Conservation (phyloP, 768 basidiomycete genomes). For the Leccinum barrowsii region DNA sequence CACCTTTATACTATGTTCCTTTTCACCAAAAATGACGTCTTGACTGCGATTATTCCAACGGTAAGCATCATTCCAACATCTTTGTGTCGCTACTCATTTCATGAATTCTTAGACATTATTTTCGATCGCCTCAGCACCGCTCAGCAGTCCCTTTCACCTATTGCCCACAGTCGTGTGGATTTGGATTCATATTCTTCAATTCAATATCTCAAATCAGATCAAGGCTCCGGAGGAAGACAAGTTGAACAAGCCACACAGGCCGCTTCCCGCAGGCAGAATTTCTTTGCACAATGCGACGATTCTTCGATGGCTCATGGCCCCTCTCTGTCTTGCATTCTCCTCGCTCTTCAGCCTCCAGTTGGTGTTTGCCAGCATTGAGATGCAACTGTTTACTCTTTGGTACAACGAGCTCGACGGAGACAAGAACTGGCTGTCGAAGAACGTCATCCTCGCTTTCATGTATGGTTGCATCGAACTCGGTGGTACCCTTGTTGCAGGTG, state of each 20-base stretch:
- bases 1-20: slow-evolving; percentile 34
- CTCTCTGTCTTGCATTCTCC: slow-evolving; percentile 35
- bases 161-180: slow-evolving; percentile 38
- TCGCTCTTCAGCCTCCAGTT: slow-evolving; percentile 30
- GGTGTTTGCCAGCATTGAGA: slow-evolving; percentile 32
- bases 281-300: slow-evolving; percentile 31
- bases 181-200: slow-evolving; percentile 44
- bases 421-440: slow-evolving; percentile 38
- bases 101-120: slow-evolving; percentile 29
- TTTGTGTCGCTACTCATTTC: not conserved
- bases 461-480: slow-evolving; percentile 38
- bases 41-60: slow-evolving; percentile 45
- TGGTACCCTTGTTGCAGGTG: slow-evolving; percentile 37
- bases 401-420: slow-evolving; percentile 40
- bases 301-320: slow-evolving; percentile 36
- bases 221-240: slow-evolving; percentile 40
- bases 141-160: slow-evolving; percentile 15
- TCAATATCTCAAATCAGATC: slow-evolving; percentile 44
- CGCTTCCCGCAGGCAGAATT: slow-evolving; percentile 43
- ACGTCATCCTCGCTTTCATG: slow-evolving; percentile 37
- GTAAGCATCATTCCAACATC: slow-evolving; percentile 27
- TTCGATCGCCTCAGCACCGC: slow-evolving; percentile 32
- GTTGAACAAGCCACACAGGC: slow-evolving; percentile 43
- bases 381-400: slow-evolving; percentile 31
- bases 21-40: slow-evolving; percentile 45